phyloP scores from a whole-genome alignment of 352 stramenopile species.

The Phytophthora sansomeana region DNA sequence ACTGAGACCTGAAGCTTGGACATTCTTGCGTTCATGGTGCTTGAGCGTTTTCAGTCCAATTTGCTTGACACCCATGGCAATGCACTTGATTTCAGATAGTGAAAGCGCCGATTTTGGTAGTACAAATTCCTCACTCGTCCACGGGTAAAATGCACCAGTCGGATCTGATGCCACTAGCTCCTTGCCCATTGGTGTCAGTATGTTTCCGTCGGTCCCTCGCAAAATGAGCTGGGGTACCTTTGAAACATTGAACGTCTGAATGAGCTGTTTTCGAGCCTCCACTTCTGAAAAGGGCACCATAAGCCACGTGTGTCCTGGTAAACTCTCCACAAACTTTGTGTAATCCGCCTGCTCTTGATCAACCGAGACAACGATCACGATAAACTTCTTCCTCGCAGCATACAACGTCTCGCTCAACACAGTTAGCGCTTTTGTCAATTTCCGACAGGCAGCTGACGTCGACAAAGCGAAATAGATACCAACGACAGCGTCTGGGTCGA shows the following conservation, averaged over 20 bases:
- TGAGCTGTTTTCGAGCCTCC: constrained; percentile 71
- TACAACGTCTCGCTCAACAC: constrained; percentile 56
- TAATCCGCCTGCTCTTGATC: constrained; percentile 75
- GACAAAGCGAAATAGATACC: constrained; percentile 80
- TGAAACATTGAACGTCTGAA: constrained; percentile 68
- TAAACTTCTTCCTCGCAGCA: constrained; percentile 55
- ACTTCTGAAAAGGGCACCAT: constrained; percentile 82
- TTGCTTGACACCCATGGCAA: constrained; percentile 77
- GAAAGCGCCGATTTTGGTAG: constrained; percentile 61
- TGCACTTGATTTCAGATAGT: constrained; percentile 67
- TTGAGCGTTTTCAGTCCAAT: constrained; percentile 77
- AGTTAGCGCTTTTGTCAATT: constrained; percentile 63
- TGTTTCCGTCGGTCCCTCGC: constrained; percentile 52
- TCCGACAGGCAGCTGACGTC: constrained; percentile 53
- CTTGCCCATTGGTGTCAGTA: constrained; percentile 78
- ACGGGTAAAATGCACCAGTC: constrained; percentile 70
- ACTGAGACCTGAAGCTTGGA: constrained; percentile 45
- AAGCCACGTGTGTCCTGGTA: constrained; percentile 69
- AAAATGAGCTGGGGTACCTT: constrained; percentile 74
- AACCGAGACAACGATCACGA: constrained; percentile 80
- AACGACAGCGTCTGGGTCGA: constrained; percentile 66
- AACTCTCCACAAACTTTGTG: constrained; percentile 52
- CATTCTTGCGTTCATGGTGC: constrained; percentile 54
- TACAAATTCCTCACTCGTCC: constrained; percentile 57
- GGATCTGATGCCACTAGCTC: constrained; percentile 75